Conservation (phyloP, 257 asterid genomes). For the Ballota nigra region DNA sequence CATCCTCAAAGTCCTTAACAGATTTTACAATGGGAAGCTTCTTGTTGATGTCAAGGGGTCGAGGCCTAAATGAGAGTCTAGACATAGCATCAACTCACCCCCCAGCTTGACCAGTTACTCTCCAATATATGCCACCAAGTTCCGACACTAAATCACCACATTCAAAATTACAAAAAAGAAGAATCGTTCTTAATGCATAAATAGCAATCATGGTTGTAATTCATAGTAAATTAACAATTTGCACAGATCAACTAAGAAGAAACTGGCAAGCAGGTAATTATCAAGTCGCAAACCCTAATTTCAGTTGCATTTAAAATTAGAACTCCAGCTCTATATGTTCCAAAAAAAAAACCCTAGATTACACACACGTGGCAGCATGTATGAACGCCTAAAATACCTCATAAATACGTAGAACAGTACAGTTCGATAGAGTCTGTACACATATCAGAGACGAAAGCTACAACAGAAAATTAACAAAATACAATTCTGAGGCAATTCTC, state of each 20-base stretch:
- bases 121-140: slow-evolving; percentile 1
- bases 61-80: slow-evolving; percentile 97
- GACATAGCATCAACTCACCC: slow-evolving; percentile 73
- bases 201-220: not conserved
- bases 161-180: not conserved
- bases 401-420: not conserved
- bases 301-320: not conserved
- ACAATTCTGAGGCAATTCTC: not conserved
- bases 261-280: not conserved
- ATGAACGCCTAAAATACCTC: not conserved
- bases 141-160: slow-evolving; percentile 2
- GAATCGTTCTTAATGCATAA: not conserved
- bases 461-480: not conserved
- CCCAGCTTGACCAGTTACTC: slow-evolving; percentile 4
- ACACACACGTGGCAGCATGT: not conserved
- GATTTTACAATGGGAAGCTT: slow-evolving; percentile 94
- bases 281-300: slow-evolving; percentile 16
- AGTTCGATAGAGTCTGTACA: not conserved
- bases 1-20: slow-evolving; percentile 94
- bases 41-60: slow-evolving; percentile 95
- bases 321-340: not conserved
- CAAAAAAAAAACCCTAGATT: not conserved
- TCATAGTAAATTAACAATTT: not conserved
- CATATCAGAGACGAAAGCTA: not conserved
- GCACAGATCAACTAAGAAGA: not conserved